Base-by-base conservation (phyloP, 129 eudicot genomes). In the Sambucus nigra region DNA sequence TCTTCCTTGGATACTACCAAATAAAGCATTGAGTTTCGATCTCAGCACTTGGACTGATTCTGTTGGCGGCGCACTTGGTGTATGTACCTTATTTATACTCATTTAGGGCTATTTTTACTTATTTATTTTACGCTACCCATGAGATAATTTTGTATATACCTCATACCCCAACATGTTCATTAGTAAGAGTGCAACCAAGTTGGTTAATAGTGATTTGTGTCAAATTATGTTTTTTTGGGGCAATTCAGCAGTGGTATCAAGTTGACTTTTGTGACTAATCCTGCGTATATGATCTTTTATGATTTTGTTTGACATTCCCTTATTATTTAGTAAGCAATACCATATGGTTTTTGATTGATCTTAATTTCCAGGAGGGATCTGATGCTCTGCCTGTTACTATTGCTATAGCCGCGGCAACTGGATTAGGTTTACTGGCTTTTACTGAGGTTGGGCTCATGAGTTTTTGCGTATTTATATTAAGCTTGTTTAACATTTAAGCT, bases 1-100 rank as follows among this genome's bases (percentile, higher is more conserved):
- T 69, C 99, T 91, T 63, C 99, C 99, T 32, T 91, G 99, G 99
- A 72, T 74, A 44, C 41, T 32, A 64, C 99, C 99, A 23, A 70
- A 64, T 61, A 91, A 82, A 71, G 29, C 83, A 47, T 81, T 89
- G 26, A 68, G 82, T 68, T 63, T 91, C 25, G 94, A 91, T 59
- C 44, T 91, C 11, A 29, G 94, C 71, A 48, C 61, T 53, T 59
- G 81, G 63, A 81, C 81, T 1, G 95, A 91, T 52, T 78, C 91
- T 32, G 11, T 80, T 29, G 78, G 69, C 29, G 76, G 70, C 47
- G 57, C 82, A 26, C 32, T 82, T 46, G 87, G 84, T 71, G 99
- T 86, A 82, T 28, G 81, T 61, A 25, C 63, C 55, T 65, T 52
- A 7, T 23, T 18, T 69, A 35, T 57, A 22, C 44, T 46, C 44